Base-by-base conservation (phyloP, 225 moss, liverwort and hornwort species). In the Ulota crispa region DNA sequence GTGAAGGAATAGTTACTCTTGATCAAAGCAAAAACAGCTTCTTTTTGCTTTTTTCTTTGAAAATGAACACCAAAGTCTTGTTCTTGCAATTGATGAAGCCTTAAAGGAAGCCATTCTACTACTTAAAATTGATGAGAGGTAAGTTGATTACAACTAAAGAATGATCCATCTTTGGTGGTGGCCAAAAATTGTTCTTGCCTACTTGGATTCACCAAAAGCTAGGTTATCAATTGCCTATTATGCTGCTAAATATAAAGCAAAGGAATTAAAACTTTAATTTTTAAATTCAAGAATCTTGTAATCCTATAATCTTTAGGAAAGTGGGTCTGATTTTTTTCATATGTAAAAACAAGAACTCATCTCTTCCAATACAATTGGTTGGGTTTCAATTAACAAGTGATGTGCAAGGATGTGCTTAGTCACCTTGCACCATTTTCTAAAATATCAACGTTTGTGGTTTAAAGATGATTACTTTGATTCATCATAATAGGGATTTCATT, bases 161-260 rank as follows among this genome's bases (percentile, higher is more conserved):
- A 94, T 39, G 94, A 94, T 21, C 93, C 26, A 96, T 93, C 78
- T 96, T 96, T 9, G 95, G 93, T 18, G 94, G 95, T 45, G 95
- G 95, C 64, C 92, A 87, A 77, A 96, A 93, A 66, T 94, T 96
- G 82, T 94, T 93, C 87, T 94, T 96, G 1, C 95, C 92, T 73
- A 96, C 94, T 91, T 93, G 65, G 60, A 68, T 61, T 59, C 56
- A 73, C 55, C 41, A 70, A 19, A 60, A 72, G 47, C 30, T 72
- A 63, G 26, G 55, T 19, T 34, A 5, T 80, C 30, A 76, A 18
- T 42, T 56, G n/a, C 50, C 13, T 9, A 64, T n/a, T 8, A 47
- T 57, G 73, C 16, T 43, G 26, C 36, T 32, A 23, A 67, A 78
- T 20, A 27, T 34, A 18, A 21, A 11, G 19, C 30, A 39, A 23